Base-by-base conservation (phyloP, 2,329 filamentous ascomycete genomes). In the Akanthomyces muscarius region DNA sequence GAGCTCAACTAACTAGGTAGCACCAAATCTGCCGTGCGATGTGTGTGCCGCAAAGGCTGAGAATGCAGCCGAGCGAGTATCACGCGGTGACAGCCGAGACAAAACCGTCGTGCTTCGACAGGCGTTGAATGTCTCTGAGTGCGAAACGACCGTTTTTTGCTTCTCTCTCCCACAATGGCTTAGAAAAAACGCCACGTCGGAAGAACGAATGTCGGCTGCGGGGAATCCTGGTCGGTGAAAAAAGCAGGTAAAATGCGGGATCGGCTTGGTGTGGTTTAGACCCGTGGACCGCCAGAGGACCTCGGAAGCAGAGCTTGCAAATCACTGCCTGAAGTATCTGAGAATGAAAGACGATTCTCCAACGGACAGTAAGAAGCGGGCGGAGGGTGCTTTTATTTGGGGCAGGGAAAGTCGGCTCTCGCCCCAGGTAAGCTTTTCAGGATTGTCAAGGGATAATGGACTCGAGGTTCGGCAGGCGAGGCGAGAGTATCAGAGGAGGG, bases 171-270 rank as follows among this genome's bases (percentile, higher is more conserved):
- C 8, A 44, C 44, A 18, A 58, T 38, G 53, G 25, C 13, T 5
- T 5, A 21, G 28, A 13, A 30, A 30, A 23, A 23, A 41, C 47
- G 47, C 45, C 47, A 51, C 56, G 28, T 36, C 33, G 33, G 13
- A 41, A 23, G 10, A 28, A 51, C 36, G 36, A 6, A 59, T 51
- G 36, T 59, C 56, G 56, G 56, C 56, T 59, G 56, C 56, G 56
- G 56, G 56, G 56, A 51, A 59, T 23, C 56, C 56, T 42, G 51
- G 56, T 59, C 56, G 23, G 33, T 30, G 48, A 36, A 36, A 30
- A 50, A 50, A 30, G 23, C 25, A 30, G 47, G 47, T 2, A 30
- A 30, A 25, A 28, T 28, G 23, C 47, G 25, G 47, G 47, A 50
- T 50, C 47, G 47, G 47, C 13, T 50, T 50, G 47, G 21, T 36